Base-by-base conservation (phyloP, 129 eudicot genomes). In the Pittosporum tobira region DNA sequence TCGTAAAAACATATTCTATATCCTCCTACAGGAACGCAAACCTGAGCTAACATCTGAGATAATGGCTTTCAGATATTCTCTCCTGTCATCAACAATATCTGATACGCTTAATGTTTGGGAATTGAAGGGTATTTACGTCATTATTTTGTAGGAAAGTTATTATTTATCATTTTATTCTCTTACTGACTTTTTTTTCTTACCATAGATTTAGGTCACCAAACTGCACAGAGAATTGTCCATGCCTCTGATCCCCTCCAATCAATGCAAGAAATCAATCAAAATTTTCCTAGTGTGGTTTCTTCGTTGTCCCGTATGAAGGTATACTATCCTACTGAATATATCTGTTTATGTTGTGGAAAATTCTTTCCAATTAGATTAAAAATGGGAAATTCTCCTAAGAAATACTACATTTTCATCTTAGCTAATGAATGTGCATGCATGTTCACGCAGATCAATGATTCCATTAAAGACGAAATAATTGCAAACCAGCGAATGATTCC, bases 21-120 rank as follows among this genome's bases (percentile, higher is more conserved):
- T 52, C 19, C 60, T 40, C 58, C 30, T 67, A 81, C 88, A 93
- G 99, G 99, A 93, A 72, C 84, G 94, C 59, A 93, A 79, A 66
- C 96, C 94, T 8, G 99, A 83, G 73, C 74, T 84, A 24, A 71
- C 83, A 28, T 79, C 99, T 72, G 99, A 87, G 64, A 69, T 87
- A 62, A 91, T 87, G 99, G 96, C 84, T 71, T 87, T 91, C 64
- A 81, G 96, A 66, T 96, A 93, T 79, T 76, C 76, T 65, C 99
- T 93, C 18, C 71, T 93, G 65, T 87, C 99, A 58, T 87, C 96
- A 51, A 77, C 94, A 26, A 59, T 93, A 43, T 93, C 99, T 47
- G 99, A 93, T 63, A 93, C 96, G 48, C 86, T 93, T 37, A 88
- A 93, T 58, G 94, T 93, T 59, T 93, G 99, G 99, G 99, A 93